Base-by-base conservation (phyloP, 2,329 filamentous ascomycete genomes). In the Calonectria multiphialidica region DNA sequence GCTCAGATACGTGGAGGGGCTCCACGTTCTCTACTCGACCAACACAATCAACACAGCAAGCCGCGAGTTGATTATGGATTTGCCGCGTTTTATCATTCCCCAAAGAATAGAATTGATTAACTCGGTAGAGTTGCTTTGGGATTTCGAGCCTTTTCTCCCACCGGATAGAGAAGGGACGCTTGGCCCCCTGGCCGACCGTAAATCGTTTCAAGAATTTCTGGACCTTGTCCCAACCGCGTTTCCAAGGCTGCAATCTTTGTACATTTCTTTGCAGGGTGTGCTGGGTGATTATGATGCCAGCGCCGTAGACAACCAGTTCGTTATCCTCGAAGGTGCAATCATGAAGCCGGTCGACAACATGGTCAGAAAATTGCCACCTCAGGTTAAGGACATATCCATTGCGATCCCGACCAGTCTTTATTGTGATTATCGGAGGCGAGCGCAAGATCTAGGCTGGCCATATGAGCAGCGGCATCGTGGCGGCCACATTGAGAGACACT, bases 21-120 rank as follows among this genome's bases (percentile, higher is more conserved):
- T 82, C 45, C 70, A 81, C 9, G 72, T 82, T 8, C 72, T 83
- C 7, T 83, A 81, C 67, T 49, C 73, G 2, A 78, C 77, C 6
- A 83, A 83, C 63, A 80, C 75, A 12, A 73, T 81, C 25, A 68
- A 79, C 35, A 74, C 73, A 1, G 62, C 77, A 28, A 77, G 77
- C 66, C 75, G 76, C 12, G 64, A 47, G 8, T 57, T 81, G 68
- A 23, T 80, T 7, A 42, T 76, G 55, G 30, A 68, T 12, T 45
- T 79, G 18, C 53, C 53, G 3, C 45, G 49, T 2, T 67, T 81
- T 6, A 59, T 81, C 5, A 74, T 76, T 2, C 75, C 76, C 3
- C 76, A 79, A 18, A 73, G 78, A 35, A 50, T 79, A 1, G 63
- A 73, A 9, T 65, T 59, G 35, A 78, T 81, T 18, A 68, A 40